These are phyloP conservation scores for Erodium texanum DNA, from an alignment of 441 rosid species.

Conservation along the genomic window DNA sequence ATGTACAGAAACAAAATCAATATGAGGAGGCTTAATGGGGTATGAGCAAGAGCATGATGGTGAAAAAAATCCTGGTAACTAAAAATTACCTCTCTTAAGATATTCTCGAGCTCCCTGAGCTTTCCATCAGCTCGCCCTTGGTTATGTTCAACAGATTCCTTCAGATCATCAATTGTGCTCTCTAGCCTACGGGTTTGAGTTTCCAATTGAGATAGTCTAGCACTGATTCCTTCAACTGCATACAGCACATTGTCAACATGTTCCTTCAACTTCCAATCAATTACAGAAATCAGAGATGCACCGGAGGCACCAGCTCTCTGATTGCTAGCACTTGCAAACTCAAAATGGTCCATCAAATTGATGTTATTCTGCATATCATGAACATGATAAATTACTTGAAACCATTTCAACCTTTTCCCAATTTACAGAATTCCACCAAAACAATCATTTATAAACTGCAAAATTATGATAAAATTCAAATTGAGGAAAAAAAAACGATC, in stretches of 20 bases:
- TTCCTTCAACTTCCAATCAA: constrained; percentile 40
- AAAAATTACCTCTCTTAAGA: constrained; percentile 58
- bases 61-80: not conserved
- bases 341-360: constrained; percentile 18
- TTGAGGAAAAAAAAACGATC: too few species aligned
- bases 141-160: constrained; percentile 62
- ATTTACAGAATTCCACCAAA: too few species aligned
- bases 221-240: constrained; percentile 36
- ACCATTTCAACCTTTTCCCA: not conserved
- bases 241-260: constrained; percentile 33
- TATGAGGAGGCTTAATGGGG: not conserved
- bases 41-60: too few species aligned
- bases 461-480: too few species aligned
- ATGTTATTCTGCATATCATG: constrained; percentile 20
- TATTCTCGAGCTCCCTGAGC: constrained; percentile 55
- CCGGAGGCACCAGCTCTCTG: constrained; percentile 18
- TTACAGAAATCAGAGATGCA: constrained; percentile 28
- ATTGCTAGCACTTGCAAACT: constrained; percentile 13
- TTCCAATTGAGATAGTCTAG: constrained; percentile 43
- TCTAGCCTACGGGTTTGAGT: constrained; percentile 23
- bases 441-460: too few species aligned
- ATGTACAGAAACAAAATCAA: not conserved
- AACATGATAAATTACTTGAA: not conserved
- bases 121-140: constrained; percentile 71
- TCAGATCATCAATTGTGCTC: constrained; percentile 63